Base-by-base conservation (phyloP, 1,139 yeast species). In the Yamadazyma atlantica region DNA sequence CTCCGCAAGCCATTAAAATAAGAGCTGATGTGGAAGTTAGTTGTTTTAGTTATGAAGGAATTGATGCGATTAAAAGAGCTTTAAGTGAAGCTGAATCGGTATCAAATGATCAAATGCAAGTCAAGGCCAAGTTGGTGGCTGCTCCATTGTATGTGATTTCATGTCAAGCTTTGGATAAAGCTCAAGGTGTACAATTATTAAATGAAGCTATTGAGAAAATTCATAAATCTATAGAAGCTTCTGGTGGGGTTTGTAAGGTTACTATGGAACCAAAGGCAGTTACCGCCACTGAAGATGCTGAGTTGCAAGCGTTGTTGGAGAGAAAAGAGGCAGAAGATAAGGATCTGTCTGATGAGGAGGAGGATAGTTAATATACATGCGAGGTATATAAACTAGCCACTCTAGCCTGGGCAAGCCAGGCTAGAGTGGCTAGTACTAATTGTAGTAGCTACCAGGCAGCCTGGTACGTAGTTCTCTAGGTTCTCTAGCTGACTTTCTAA, bases 231-330 rank as follows among this genome's bases (percentile, higher is more conserved):
- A 89, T 94, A 56, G 78, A 77, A 48, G 68, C 74, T 23, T 76
- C 80, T 38, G 96, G 89, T 42, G 99, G 99, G 58, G 78, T 80
- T 43, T 84, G 96, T 62, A 88, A 86, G 53, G 85, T 92, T 48
- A 89, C 95, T 46, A 90, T 92, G 97, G 92, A 95, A 54, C 97
- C 98, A 58, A 90, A 90, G 80, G 97, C 97, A 34, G 97, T 92
- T 50, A 88, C 97, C 44, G 97, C 96, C 44, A 86, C 92, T 45
- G 99, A 92, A 64, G 99, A 92, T 64, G 97, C 97, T 44, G 97
- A 90, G 69, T 80, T 92, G 59, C 96, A 89, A 66, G 96, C 96
- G 48, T 75, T 92, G 51, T 84, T 92, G 80, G 76, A 71, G 51
- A 65, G 72, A 47, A 72, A 71, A 53, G 76, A 69, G 54, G 73